These are phyloP conservation scores for Purshia tridentata DNA, from an alignment of 306 rosid genomes.

Conservation along the genomic window DNA sequence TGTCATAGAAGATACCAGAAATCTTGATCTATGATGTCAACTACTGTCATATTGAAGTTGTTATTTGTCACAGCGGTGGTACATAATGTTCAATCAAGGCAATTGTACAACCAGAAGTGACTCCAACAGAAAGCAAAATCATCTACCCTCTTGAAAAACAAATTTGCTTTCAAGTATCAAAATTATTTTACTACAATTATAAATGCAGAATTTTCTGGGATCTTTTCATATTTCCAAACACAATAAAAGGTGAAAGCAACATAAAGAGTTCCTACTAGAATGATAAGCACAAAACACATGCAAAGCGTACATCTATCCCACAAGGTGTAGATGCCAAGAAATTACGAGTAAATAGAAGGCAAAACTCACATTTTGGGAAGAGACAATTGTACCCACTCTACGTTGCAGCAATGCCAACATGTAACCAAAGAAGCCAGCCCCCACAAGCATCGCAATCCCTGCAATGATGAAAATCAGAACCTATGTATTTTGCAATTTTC, in stretches of 20 bases:
- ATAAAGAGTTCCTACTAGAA: neutral
- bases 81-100: neutral
- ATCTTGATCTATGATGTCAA: neutral
- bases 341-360: conserved; percentile 12
- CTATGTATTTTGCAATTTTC: conserved; percentile 16
- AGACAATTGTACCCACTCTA: conserved; percentile 62
- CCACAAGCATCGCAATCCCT: conserved; percentile 78
- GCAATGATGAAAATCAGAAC: conserved; percentile 27
- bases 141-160: neutral
- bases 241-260: neutral
- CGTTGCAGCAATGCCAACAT: conserved; percentile 85
- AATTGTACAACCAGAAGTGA: neutral
- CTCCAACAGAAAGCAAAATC: neutral
- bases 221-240: conserved; percentile 9
- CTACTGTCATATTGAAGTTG: conserved; percentile 7
- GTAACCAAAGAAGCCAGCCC: conserved; percentile 91
- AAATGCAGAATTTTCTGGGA: conserved; percentile 7
- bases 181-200: conserved; percentile 1
- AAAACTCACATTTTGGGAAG: conserved; percentile 63
- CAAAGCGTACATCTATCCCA: neutral
- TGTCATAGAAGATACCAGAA: conserved; percentile 3
- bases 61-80: conserved; percentile 3
- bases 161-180: conserved; percentile 12
- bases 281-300: neutral
- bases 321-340: conserved; percentile 22